Base-by-base conservation (phyloP, 805 yeast genomes). In the Teunomyces cretensis region DNA sequence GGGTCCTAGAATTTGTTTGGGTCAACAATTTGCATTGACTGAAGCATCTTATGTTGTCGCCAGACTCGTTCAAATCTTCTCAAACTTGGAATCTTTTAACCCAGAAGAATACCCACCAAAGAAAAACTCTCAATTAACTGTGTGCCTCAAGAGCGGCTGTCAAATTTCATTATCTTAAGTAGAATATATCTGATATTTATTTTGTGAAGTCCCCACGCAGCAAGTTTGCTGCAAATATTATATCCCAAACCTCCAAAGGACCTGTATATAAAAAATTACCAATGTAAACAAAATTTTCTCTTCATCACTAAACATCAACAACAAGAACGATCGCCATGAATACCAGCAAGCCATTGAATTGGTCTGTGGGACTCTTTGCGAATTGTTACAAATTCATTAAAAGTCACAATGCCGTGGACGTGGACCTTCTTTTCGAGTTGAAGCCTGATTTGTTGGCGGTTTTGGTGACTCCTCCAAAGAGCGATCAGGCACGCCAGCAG, bases 361-460 rank as follows among this genome's bases (percentile, higher is more conserved):
- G 79, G 79, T 67, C 73, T 15, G 62, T 69, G 6, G 65, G 64
- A 45, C 64, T 62, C 4, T 76, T 78, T 53, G 62, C 67, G 41
- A 63, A 67, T 13, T 62, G 79, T n/a, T 78, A 81, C 51, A 65
- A 71, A 46, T 67, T 76, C 15, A 78, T 80, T 39, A 56, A 56
- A 27, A 44, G 49, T 38, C 55, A 49, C 33, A 55, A 53, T 11
- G 49, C 40, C 16, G 40, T 51, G 59, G 71, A 54, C 48, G 46
- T 27, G 55, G 49, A 53, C 11, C 41, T 64, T 4, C 55, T 68
- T 35, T 46, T 56, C 14, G 53, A 61, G n/a, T 55, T 83, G 40
- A 56, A 69, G 32, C 53, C 61, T 17, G 88, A 82, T 62, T 65
- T 83, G 38, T 52, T 60, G 24, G 56, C 61, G 35, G 55, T 83